These are phyloP conservation scores for Euryodendron excelsum DNA, from an alignment of 148 eudicot genomes.

Conservation along the genomic window DNA sequence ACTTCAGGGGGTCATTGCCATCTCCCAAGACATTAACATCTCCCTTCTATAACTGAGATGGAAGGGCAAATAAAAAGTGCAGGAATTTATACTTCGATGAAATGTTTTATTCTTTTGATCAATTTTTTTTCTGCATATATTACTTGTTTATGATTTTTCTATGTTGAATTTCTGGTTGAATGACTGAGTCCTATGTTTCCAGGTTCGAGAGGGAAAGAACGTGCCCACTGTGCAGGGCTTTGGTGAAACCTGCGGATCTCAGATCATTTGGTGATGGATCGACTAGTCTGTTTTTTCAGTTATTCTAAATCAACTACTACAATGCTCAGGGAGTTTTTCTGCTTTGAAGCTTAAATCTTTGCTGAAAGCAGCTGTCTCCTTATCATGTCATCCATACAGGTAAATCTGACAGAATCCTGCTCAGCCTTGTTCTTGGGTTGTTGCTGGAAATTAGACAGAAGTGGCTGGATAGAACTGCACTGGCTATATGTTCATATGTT, in stretches of 20 bases:
- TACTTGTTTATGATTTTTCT: background rate
- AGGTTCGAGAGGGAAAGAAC: conserved; percentile 94
- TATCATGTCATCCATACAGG: background rate
- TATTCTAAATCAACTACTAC: conserved; percentile 35
- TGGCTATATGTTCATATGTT: conserved; percentile 40
- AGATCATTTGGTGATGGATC: conserved; percentile 83
- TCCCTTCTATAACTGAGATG: background rate
- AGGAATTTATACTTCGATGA: background rate
- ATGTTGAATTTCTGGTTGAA: background rate
- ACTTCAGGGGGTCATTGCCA: too few species aligned
- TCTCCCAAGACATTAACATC: background rate
- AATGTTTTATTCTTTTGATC: background rate
- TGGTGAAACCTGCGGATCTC: conserved; percentile 83
- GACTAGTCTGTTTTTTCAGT: conserved; percentile 68
- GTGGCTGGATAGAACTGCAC: conserved; percentile 17
- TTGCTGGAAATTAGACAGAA: conserved; percentile 13
- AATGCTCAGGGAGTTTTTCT: conserved; percentile 10
- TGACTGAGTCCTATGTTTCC: conserved; percentile 1
- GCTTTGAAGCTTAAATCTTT: conserved; percentile 13
- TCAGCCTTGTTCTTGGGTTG: conserved; percentile 12
- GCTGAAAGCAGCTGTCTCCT: conserved; percentile 3
- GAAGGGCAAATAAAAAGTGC: background rate
- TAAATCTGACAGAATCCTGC: conserved; percentile 1
- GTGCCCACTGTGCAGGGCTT: conserved; percentile 77
- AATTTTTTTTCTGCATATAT: background rate